Percentiles rank a stretch among this genome's conserved stretches.
Evolutionary conservation across 2,329 filamentous ascomycete species (phyloP).

Genomic region (Sphaerulina musiva): DNA sequence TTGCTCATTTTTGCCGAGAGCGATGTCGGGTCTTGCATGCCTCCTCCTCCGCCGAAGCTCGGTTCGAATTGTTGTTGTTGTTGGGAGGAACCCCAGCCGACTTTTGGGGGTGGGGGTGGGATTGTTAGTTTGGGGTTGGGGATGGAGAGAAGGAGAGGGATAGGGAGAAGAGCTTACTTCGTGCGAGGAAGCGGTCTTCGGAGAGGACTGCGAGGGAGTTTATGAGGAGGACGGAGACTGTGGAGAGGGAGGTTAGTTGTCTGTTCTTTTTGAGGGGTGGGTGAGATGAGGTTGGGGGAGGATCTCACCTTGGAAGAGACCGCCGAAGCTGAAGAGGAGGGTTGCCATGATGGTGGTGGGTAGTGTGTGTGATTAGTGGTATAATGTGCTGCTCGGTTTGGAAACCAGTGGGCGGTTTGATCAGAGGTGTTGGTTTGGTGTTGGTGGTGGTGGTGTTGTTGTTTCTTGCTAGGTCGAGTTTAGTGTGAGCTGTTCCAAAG

Average conservation of each 20-base stretch:
- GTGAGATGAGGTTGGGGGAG: slow-evolving; percentile 1
- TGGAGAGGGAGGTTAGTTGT: slow-evolving; percentile 34
- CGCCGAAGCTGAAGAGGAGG: slow-evolving; percentile 62
- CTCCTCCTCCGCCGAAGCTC: slow-evolving; percentile 67
- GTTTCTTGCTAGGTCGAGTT: no score
- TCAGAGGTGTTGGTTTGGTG: slow-evolving; percentile 7
- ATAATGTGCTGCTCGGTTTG: not conserved
- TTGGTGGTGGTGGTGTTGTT: no score
- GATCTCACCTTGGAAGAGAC: slow-evolving; percentile 63
- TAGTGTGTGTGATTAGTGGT: not conserved
- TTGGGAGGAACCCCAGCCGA: slow-evolving; percentile 66
- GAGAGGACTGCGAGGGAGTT: slow-evolving; percentile 92
- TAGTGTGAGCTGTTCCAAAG: not conserved
- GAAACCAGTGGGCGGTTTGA: not conserved
- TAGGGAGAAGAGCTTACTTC: slow-evolving; percentile 50
- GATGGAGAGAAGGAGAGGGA: not conserved
- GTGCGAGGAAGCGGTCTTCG: slow-evolving; percentile 86
- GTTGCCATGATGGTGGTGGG: slow-evolving; percentile 21
- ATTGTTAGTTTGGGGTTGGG: slow-evolving; percentile 8
- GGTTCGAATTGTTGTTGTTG: slow-evolving; percentile 51
- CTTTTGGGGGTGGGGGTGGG: slow-evolving; percentile 38
- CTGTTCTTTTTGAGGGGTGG: slow-evolving; percentile 3
- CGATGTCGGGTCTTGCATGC: slow-evolving; percentile 60
- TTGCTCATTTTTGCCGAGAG: slow-evolving; percentile 83
- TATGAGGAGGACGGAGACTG: slow-evolving; percentile 77